Percentiles rank a stretch among this genome's conserved stretches.
Evolutionary conservation across 768 basidiomycete genomes (phyloP).

Genomic region (Coprinopsis cinerea): DNA sequence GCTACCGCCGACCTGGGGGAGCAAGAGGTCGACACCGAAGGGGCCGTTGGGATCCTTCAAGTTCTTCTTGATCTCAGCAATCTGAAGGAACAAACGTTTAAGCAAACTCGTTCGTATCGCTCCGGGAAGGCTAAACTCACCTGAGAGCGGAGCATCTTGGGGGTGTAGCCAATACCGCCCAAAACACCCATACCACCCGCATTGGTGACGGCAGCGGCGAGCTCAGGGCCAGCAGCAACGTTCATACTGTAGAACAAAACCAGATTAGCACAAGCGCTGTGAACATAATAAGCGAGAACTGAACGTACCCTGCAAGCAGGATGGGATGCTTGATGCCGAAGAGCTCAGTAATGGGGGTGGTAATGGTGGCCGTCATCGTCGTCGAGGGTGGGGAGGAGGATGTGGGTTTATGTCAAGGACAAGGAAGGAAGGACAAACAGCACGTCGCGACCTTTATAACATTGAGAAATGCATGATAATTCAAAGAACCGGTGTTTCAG

Average conservation of each 20-base stretch:
- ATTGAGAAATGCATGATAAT: conserved; percentile 12
- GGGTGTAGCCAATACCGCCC: conserved; percentile 84
- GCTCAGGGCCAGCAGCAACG: conserved; percentile 56
- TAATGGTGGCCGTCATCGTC: conserved; percentile 51
- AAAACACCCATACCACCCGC: conserved; percentile 92
- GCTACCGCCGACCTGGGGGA: conserved; percentile 81
- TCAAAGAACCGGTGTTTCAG: conserved; percentile 4
- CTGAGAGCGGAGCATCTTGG: conserved; percentile 73
- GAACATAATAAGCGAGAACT: background rate
- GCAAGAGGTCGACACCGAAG: conserved; percentile 87
- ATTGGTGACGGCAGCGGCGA: conserved; percentile 91
- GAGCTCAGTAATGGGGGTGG: conserved; percentile 82
- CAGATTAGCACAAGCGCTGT: background rate
- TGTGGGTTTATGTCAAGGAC: background rate
- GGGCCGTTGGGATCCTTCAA: conserved; percentile 71
- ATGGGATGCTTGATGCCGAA: conserved; percentile 89
- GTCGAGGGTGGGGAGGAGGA: conserved; percentile 7
- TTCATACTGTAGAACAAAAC: conserved; percentile 33
- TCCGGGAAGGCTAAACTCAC: conserved; percentile 30
- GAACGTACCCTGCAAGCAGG: conserved; percentile 66
- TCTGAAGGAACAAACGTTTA: conserved; percentile 35
- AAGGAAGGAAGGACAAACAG: background rate
- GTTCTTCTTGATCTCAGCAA: conserved; percentile 64
- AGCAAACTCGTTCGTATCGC: conserved; percentile 4
- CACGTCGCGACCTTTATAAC: conserved; percentile 6